A percentile compares a stretch with the other conserved stretches of the same genome.
phyloP scores from a whole-genome alignment of 2,329 filamentous ascomycete species.

The Trichophyton verrucosum region DNA sequence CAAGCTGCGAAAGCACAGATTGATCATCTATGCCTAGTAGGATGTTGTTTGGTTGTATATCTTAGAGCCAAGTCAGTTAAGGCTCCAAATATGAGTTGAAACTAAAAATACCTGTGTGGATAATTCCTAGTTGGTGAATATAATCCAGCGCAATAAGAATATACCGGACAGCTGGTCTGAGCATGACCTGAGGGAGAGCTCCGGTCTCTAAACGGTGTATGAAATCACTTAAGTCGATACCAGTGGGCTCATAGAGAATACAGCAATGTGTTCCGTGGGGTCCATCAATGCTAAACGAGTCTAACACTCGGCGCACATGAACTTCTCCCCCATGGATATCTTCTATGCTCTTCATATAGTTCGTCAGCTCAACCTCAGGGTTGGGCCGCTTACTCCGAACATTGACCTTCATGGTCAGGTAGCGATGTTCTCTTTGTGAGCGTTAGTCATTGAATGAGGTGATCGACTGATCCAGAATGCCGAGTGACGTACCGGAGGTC shows the following conservation, averaged over 20 bases:
- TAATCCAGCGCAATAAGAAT: slow-evolving; percentile 5
- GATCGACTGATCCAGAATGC: no score
- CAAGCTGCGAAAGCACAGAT: slow-evolving; percentile 19
- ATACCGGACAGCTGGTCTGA: neutral
- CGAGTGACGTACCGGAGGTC: no score
- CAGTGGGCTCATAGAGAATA: slow-evolving; percentile 16
- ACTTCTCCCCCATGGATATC: slow-evolving; percentile 13
- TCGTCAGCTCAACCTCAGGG: slow-evolving; percentile 1
- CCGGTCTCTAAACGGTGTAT: neutral
- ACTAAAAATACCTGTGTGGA: slow-evolving; percentile 4
- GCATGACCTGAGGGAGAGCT: neutral
- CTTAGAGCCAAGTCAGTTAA: slow-evolving; percentile 10
- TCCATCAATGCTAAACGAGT: slow-evolving; percentile 19
- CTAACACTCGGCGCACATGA: slow-evolving; percentile 16
- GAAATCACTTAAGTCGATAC: slow-evolving; percentile 7
- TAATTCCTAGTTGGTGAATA: slow-evolving; percentile 2
- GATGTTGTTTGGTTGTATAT: slow-evolving; percentile 24
- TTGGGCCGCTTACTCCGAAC: neutral
- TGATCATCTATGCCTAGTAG: slow-evolving; percentile 21
- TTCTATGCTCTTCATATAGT: slow-evolving; percentile 6
- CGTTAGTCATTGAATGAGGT: no score
- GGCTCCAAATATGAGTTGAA: neutral
- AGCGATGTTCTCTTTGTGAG: slow-evolving; percentile 6
- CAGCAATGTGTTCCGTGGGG: slow-evolving; percentile 14
- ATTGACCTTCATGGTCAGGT: slow-evolving; percentile 2